These are phyloP conservation scores for Fusarium sambucinum DNA, from an alignment of 2,329 filamentous ascomycete genomes.

Conservation along the genomic window DNA sequence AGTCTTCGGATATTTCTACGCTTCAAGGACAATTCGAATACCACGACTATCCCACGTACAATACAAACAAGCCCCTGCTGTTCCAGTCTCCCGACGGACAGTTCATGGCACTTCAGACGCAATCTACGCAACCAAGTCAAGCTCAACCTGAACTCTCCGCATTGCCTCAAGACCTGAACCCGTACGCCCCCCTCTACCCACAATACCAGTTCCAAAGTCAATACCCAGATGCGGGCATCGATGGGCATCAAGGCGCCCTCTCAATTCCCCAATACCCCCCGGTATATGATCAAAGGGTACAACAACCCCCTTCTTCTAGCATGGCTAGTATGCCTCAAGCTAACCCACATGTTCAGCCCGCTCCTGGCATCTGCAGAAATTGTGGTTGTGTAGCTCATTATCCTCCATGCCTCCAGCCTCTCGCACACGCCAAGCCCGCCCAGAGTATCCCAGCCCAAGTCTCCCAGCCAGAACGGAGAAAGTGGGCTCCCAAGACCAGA, in stretches of 20 bases:
- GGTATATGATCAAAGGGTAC: background rate
- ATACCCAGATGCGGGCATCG: background rate
- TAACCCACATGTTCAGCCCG: background rate
- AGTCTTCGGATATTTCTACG: background rate
- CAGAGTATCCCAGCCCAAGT: background rate
- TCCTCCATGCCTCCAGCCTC: background rate
- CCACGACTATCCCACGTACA: background rate
- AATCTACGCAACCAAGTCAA: background rate
- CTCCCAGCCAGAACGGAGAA: no score
- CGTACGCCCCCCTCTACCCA: background rate
- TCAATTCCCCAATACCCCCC: background rate
- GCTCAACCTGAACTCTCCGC: background rate
- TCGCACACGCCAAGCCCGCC: background rate
- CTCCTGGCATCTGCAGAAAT: background rate
- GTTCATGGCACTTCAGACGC: background rate
- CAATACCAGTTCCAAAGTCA: background rate
- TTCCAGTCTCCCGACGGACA: background rate
- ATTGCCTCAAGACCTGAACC: background rate
- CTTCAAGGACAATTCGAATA: background rate
- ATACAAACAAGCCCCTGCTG: background rate
- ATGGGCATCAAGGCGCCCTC: background rate
- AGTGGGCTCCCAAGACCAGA: background rate
- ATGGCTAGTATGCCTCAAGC: background rate
- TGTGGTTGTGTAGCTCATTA: constrained; percentile 6
- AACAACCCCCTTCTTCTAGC: background rate